These are phyloP conservation scores for Camelina neglecta DNA, from an alignment of 345 rosid genomes.

Conservation along the genomic window DNA sequence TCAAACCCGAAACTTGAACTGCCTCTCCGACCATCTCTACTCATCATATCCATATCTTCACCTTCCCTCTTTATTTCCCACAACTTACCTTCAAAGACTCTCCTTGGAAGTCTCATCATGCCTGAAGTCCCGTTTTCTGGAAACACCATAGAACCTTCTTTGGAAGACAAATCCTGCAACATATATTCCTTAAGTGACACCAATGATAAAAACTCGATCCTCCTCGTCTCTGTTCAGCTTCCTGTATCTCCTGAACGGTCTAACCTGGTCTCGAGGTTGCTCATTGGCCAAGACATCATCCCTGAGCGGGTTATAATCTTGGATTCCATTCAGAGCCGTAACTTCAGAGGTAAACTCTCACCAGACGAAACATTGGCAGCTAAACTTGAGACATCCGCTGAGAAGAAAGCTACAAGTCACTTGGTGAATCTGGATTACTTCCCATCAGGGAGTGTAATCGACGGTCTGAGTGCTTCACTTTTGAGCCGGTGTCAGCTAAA, in stretches of 20 bases:
- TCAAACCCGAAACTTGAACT: conserved; percentile 57
- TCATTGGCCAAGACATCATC: conserved; percentile 65
- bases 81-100: conserved; percentile 59
- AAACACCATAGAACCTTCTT: conserved; percentile 62
- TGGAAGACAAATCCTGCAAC: conserved; percentile 81
- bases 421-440: conserved; percentile 65
- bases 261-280: conserved; percentile 69
- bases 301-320: conserved; percentile 73
- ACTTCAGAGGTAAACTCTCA: conserved; percentile 80
- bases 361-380: conserved; percentile 69
- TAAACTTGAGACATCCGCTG: conserved; percentile 80
- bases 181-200: conserved; percentile 56
- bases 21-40: conserved; percentile 74
- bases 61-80: conserved; percentile 67
- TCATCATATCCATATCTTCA: conserved; percentile 71
- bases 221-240: conserved; percentile 69
- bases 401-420: conserved; percentile 51
- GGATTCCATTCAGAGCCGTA: conserved; percentile 78
- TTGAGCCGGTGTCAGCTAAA: conserved; percentile 73
- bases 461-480: conserved; percentile 85
- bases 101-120: conserved; percentile 71
- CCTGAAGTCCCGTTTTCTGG: conserved; percentile 84
- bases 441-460: conserved; percentile 88
- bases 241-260: conserved; percentile 71
- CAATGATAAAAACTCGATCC: conserved; percentile 43